These are phyloP conservation scores for Penicillium ochrochloron DNA, from an alignment of 495 filamentous ascomycete genomes.

Conservation along the genomic window DNA sequence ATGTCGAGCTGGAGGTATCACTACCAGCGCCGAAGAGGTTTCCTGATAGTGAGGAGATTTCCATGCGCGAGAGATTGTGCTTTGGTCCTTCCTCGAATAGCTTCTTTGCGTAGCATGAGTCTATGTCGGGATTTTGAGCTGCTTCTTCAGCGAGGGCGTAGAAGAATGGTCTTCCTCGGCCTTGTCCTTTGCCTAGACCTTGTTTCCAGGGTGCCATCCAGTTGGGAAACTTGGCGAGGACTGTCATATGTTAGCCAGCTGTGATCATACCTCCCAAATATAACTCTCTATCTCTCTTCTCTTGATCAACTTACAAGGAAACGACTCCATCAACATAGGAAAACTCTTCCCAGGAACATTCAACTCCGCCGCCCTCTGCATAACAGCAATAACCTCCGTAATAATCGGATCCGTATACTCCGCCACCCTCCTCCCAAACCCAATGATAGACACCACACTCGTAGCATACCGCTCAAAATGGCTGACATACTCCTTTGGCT, in stretches of 20 bases:
- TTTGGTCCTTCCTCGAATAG: conserved; percentile 44
- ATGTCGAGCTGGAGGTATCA: conserved; percentile 41
- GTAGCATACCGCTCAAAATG: conserved; percentile 50
- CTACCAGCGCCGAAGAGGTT: conserved; percentile 44
- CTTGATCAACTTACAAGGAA: conserved; percentile 43
- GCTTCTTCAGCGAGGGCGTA: conserved; percentile 48
- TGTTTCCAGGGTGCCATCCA: conserved; percentile 44
- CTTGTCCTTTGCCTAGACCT: conserved; percentile 39
- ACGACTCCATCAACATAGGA: conserved; percentile 65
- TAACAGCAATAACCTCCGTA: conserved; percentile 49
- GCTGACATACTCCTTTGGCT: conserved; percentile 43
- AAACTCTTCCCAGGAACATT: conserved; percentile 60
- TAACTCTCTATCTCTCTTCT: neutral
- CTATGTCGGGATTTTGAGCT: conserved; percentile 26
- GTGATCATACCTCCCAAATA: neutral
- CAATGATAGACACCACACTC: conserved; percentile 51
- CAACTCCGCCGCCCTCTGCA: conserved; percentile 41
- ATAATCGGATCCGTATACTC: conserved; percentile 47
- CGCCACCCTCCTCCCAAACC: conserved; percentile 42
- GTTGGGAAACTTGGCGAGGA: conserved; percentile 45
- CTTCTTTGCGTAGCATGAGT: conserved; percentile 43
- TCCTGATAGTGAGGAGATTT: conserved; percentile 39
- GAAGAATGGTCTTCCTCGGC: conserved; percentile 42
- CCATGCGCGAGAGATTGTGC: conserved; percentile 39
- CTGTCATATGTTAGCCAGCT: conserved; percentile 20